phyloP scores from a whole-genome alignment of 495 filamentous ascomycete species.

The Daldinia caldariorum region DNA sequence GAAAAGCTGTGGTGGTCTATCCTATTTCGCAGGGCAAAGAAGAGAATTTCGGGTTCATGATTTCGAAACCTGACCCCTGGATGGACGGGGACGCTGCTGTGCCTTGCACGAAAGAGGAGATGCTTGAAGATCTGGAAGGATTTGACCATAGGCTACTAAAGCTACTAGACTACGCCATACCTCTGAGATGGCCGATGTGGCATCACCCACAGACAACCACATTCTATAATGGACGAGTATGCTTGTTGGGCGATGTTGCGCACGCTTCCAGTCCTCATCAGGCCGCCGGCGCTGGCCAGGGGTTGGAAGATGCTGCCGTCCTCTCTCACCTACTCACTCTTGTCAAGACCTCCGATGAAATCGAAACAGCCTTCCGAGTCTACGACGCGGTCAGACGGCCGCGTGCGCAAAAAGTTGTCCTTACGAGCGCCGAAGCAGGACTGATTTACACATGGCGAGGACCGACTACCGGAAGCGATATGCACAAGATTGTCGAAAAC shows the following conservation, averaged over 20 bases:
- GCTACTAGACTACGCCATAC: conserved; percentile 48
- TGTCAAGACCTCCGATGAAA: conserved; percentile 23
- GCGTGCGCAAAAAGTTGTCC: conserved; percentile 60
- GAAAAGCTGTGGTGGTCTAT: conserved; percentile 64
- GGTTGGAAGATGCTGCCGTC: conserved; percentile 68
- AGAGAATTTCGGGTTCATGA: conserved; percentile 46
- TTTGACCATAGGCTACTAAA: conserved; percentile 40
- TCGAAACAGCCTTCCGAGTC: conserved; percentile 46
- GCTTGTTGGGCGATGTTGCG: conserved; percentile 69
- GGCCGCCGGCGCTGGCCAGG: conserved; percentile 68
- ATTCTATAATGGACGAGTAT: conserved; percentile 60
- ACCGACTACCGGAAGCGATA: conserved; percentile 56
- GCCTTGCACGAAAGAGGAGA: conserved; percentile 42
- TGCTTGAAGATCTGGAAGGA: conserved; percentile 38
- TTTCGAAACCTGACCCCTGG: conserved; percentile 25
- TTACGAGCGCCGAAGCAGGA: conserved; percentile 58
- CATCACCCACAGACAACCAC: conserved; percentile 64
- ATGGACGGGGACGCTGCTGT: conserved; percentile 22
- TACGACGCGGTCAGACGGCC: conserved; percentile 49
- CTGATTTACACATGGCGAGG: conserved; percentile 52
- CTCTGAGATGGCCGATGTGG: conserved; percentile 67
- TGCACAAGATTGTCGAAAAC: conserved; percentile 53
- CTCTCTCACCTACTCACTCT: conserved; percentile 59
- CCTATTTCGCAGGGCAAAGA: conserved; percentile 64
- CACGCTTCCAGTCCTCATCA: conserved; percentile 70